Evolutionary conservation across 768 basidiomycete genomes (phyloP).

Genomic region (Mycena vitilis): DNA sequence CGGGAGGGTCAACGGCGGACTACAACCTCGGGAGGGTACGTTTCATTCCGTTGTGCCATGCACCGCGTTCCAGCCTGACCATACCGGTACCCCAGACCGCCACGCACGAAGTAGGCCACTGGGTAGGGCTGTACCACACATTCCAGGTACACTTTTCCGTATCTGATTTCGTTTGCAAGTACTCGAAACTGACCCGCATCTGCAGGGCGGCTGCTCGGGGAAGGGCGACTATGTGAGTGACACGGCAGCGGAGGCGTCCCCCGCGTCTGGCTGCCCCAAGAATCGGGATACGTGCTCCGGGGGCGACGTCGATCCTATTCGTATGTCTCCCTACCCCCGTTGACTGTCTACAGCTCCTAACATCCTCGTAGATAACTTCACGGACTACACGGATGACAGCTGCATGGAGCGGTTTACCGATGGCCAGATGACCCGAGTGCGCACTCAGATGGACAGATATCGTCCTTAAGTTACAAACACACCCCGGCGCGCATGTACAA

Average conservation of each 20-base stretch:
- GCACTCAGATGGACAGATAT: neutral
- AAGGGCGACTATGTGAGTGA: conserved; percentile 44
- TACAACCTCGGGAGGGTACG: conserved; percentile 58
- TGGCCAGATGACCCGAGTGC: conserved; percentile 47
- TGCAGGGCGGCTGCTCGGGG: conserved; percentile 44
- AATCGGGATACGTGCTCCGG: conserved; percentile 39
- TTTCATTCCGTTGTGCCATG: neutral
- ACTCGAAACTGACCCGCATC: conserved; percentile 51
- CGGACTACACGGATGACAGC: conserved; percentile 64
- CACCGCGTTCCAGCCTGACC: neutral
- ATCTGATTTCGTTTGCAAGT: conserved; percentile 44
- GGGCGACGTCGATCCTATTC: conserved; percentile 46
- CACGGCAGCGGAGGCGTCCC: conserved; percentile 41
- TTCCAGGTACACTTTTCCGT: conserved; percentile 59
- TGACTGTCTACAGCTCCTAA: neutral
- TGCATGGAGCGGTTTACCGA: conserved; percentile 64
- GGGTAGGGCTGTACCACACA: conserved; percentile 70
- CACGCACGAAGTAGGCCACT: conserved; percentile 72
- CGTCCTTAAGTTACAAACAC: neutral
- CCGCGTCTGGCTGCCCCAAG: conserved; percentile 47
- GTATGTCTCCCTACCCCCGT: conserved; percentile 29
- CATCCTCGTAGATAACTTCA: conserved; percentile 55
- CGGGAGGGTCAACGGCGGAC: conserved; percentile 52
- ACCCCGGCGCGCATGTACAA: too few relatives aligned
- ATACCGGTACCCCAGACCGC: conserved; percentile 53